Base-by-base conservation (phyloP, 805 yeast genomes). In the Brettanomyces sp. region DNA sequence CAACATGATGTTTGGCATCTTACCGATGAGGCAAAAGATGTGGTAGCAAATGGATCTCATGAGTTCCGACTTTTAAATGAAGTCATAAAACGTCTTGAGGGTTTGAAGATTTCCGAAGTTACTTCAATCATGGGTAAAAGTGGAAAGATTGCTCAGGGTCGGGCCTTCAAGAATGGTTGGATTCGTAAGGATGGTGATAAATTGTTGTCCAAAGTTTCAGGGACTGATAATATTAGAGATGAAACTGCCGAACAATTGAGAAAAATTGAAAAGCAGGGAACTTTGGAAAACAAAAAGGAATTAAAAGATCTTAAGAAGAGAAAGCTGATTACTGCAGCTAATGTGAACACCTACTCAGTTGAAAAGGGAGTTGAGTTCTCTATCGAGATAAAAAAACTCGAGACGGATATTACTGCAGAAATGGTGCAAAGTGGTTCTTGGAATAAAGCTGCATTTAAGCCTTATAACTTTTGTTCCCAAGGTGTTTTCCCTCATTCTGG, bases 151-250 rank as follows among this genome's bases (percentile, higher is more conserved):
- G 99, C 99, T 52, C 99, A 93, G 70, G 95, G 95, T 56, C 82
- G 90, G 59, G 99, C 98, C 14, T 95, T 93, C 77, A 91, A 89
- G 67, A 90, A 90, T 65, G 95, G 95, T 38, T 93, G 99, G 99
- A 82, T 93, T 57, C 69, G 77, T 52, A 93, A 95, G 64, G 85
- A 83, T 48, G 95, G 91, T 47, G 95, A 85, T 56, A 79, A 74
- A 58, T 75, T 91, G 55, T 77, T 86, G 43, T 63, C 85, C 28
- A 77, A 79, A 52, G 71, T 82, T 32, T 66, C 71, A 42, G 69
- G 68, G 37, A 65, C 61, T 4, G 55, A 62, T 13, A 64, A 73
- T 46, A 88, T 89, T 35, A 67, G 64, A 9, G 96, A 87, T 65
- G 72, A 69, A 42, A 85, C 90, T 13, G 84, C 83, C 45, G 68